phyloP scores from a whole-genome alignment of 192 early-diverging fungal species.

The Backusella mclennaniae region DNA sequence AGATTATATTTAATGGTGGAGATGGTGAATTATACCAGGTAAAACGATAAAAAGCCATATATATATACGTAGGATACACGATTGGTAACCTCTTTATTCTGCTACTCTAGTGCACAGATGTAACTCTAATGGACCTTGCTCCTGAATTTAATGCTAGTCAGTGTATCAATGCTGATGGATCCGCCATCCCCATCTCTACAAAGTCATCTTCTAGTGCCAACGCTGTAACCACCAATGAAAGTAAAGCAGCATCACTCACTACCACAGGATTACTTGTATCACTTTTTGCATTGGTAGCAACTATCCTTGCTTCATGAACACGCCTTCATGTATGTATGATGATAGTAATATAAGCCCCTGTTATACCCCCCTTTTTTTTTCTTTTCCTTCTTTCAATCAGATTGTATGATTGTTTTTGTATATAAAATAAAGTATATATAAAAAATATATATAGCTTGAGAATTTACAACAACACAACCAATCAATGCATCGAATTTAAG shows the following conservation, averaged over 20 bases:
- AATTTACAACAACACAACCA: background rate
- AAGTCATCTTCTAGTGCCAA: background rate
- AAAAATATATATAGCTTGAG: background rate
- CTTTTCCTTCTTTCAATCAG: background rate
- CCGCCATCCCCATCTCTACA: background rate
- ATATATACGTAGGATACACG: background rate
- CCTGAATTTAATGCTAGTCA: constrained; percentile 15
- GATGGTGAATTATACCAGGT: constrained; percentile 51
- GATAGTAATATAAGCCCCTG: background rate
- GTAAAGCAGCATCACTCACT: background rate
- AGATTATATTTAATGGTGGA: constrained; percentile 49
- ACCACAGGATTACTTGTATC: background rate
- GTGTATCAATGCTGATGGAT: constrained; percentile 27
- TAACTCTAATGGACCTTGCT: constrained; percentile 3
- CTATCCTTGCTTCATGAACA: background rate
- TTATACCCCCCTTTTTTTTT: background rate
- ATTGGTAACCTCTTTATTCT: background rate
- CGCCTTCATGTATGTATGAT: background rate
- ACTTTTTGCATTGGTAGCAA: background rate
- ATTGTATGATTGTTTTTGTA: background rate
- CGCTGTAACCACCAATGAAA: background rate
- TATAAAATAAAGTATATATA: background rate
- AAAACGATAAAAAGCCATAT: background rate
- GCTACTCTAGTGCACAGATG: constrained; percentile 25
- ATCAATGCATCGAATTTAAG: background rate